These are phyloP conservation scores for Penicillium verhagenii DNA, from an alignment of 495 filamentous ascomycete species.

Conservation along the genomic window DNA sequence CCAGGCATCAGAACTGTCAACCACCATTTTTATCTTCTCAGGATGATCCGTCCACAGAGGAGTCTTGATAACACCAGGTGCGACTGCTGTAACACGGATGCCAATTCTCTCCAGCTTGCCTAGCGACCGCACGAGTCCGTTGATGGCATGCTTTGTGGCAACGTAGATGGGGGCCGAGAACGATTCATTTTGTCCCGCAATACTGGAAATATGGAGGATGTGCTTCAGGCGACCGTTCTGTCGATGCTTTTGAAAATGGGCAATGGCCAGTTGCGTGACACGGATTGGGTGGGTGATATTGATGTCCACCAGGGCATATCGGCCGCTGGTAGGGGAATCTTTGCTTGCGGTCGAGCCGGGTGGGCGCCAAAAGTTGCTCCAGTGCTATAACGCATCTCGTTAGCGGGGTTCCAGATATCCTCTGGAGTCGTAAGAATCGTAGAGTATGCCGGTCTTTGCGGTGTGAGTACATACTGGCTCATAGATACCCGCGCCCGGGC, in stretches of 20 bases:
- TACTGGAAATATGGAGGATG: conserved; percentile 60
- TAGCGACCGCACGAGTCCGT: conserved; percentile 57
- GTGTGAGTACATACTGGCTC: conserved; percentile 49
- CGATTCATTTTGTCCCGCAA: conserved; percentile 57
- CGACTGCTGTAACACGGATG: conserved; percentile 64
- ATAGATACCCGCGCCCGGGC: conserved; percentile 67
- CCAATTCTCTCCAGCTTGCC: conserved; percentile 50
- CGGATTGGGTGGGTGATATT: conserved; percentile 70
- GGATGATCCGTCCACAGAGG: conserved; percentile 68
- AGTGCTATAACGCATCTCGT: conserved; percentile 37
- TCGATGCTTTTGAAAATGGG: conserved; percentile 47
- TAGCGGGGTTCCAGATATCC: background rate
- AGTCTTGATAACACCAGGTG: conserved; percentile 65
- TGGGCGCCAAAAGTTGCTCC: conserved; percentile 66
- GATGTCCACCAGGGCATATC: conserved; percentile 62
- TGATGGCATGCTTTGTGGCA: conserved; percentile 63
- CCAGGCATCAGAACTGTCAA: conserved; percentile 54
- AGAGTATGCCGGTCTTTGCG: background rate
- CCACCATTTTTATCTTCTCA: conserved; percentile 60
- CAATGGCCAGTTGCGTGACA: conserved; percentile 62
- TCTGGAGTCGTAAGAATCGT: background rate
- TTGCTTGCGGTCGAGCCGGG: conserved; percentile 51
- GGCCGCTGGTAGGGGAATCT: conserved; percentile 43
- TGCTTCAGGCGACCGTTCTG: conserved; percentile 42
- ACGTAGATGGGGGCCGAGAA: conserved; percentile 57